Evolutionary conservation across 1,284 basidiomycete species (phyloP), one percentile per base, ranked within the genome.

Genomic region (Wallemia hederae): DNA sequence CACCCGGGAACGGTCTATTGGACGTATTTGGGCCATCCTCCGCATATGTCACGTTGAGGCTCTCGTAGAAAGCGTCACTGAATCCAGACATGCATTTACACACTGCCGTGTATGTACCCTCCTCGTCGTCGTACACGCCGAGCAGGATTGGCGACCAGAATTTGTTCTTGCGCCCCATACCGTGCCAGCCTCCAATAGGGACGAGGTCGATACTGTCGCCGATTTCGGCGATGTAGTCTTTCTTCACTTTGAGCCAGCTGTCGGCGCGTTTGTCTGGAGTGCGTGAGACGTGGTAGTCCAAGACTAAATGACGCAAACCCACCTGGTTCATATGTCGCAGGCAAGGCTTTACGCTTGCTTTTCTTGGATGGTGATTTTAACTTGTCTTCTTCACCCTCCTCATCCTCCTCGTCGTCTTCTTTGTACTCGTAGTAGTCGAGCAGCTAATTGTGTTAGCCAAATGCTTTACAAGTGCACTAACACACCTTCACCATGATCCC

Each of bases 121-220:
- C 77, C 66, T 94, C 89, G 59, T 80, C 74, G 69, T 97, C 91
- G 70, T 89, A 96, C 71, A 88, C 92, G 2, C 89, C 91, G 31
- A 96, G 78, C 24, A 96, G 77, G 77, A 92, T 94, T 14, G 91
- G 90, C 61, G 90, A 90, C 69, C 94, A 96, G 29, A 91, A 84
- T 68, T 86, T 83, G 22, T 94, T 97, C 58, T 94, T 82, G 72
- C 98, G 98, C 62, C 94, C 94, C 71, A 92, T 91, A 64, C 94
- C 94, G 66, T 89, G 85, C 73, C 96, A 98, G 1, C 81, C 94
- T 2, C 94, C 94, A 14, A 99, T 82, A n/a, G 98, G 92, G 58
- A 94, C 88, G 14, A 99, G 78, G 70, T 99, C 94, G 60, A 98
- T 80, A 1, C 90, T 96, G 72, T 99, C 94, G 24, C 94, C 94